Evolutionary conservation across 345 rosid species (phyloP).

Genomic region (Rubroshorea leprosula): DNA sequence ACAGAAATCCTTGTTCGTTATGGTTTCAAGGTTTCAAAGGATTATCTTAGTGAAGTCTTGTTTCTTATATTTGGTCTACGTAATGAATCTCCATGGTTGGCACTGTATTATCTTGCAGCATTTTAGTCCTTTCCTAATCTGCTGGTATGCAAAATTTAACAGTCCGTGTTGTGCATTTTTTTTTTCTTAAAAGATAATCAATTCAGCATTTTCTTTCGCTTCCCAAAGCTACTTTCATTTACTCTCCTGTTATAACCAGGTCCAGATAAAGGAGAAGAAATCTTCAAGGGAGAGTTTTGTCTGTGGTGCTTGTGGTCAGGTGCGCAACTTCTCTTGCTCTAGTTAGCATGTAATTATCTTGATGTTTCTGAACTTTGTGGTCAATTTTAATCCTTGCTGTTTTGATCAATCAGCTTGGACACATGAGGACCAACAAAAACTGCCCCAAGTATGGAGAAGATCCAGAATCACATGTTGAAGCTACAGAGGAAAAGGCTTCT

Average conservation of each 20-base stretch:
- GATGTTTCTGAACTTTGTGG: slow-evolving; percentile 5
- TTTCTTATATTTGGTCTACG: too few relatives aligned
- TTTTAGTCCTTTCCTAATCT: too few relatives aligned
- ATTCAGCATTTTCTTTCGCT: background rate
- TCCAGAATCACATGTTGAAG: slow-evolving; percentile 52
- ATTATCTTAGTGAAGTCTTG: too few relatives aligned
- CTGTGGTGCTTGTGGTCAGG: slow-evolving; percentile 98
- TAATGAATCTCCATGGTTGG: too few relatives aligned
- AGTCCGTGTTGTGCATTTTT: too few relatives aligned
- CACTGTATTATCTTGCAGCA: too few relatives aligned
- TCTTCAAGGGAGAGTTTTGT: slow-evolving; percentile 91
- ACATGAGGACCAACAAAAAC: slow-evolving; percentile 97
- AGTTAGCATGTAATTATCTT: background rate
- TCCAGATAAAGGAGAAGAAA: slow-evolving; percentile 87
- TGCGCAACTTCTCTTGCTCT: slow-evolving; percentile 19
- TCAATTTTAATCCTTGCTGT: slow-evolving; percentile 9
- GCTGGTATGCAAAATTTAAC: too few relatives aligned
- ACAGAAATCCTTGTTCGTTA: too few relatives aligned
- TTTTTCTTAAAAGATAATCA: too few relatives aligned
- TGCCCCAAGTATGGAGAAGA: slow-evolving; percentile 92
- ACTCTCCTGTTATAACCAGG: slow-evolving; percentile 23
- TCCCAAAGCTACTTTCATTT: background rate
- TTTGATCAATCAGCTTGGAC: slow-evolving; percentile 70
- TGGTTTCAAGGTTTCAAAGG: too few relatives aligned
- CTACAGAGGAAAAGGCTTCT: slow-evolving; percentile 50